Percentiles rank a stretch among this genome's conserved stretches.
phyloP scores from a whole-genome alignment of 78 protist genomes.

The Dictyostelium citrinum region DNA sequence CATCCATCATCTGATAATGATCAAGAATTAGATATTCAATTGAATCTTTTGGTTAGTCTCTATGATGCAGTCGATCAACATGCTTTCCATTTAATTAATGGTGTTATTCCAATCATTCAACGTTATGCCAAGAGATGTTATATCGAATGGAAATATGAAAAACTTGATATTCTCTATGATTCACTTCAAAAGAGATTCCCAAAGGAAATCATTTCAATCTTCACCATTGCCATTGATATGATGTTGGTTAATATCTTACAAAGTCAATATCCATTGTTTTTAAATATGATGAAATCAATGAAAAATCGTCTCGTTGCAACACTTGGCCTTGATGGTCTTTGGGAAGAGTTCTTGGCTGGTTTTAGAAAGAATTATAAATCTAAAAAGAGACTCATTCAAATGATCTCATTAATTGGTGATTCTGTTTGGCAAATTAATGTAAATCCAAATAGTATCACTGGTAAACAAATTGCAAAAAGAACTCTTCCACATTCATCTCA shows the following conservation, averaged over 20 bases:
- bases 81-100: background rate
- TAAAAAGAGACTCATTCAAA: conserved; percentile 78
- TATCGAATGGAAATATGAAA: conserved; percentile 38
- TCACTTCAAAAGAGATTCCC: conserved; percentile 63
- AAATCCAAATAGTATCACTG: background rate
- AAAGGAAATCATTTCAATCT: conserved; percentile 29
- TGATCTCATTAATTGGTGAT: conserved; percentile 68
- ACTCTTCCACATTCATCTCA: background rate
- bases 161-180: conserved; percentile 29
- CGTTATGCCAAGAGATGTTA: conserved; percentile 61
- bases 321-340: background rate
- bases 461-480: background rate
- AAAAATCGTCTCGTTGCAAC: conserved; percentile 55
- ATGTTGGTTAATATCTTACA: conserved; percentile 69
- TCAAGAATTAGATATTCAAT: background rate
- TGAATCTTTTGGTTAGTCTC: conserved; percentile 22
- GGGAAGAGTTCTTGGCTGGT: conserved; percentile 40
- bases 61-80: conserved; percentile 35
- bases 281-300: conserved; percentile 42
- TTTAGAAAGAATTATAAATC: conserved; percentile 66
- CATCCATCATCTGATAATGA: conserved; percentile 22
- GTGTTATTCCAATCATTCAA: conserved; percentile 31
- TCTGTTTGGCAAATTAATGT: conserved; percentile 65
- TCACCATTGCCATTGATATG: conserved; percentile 44
- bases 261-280: conserved; percentile 62